Base-by-base conservation (phyloP, 805 yeast genomes). In the Saccharomycopsis capsularis region DNA sequence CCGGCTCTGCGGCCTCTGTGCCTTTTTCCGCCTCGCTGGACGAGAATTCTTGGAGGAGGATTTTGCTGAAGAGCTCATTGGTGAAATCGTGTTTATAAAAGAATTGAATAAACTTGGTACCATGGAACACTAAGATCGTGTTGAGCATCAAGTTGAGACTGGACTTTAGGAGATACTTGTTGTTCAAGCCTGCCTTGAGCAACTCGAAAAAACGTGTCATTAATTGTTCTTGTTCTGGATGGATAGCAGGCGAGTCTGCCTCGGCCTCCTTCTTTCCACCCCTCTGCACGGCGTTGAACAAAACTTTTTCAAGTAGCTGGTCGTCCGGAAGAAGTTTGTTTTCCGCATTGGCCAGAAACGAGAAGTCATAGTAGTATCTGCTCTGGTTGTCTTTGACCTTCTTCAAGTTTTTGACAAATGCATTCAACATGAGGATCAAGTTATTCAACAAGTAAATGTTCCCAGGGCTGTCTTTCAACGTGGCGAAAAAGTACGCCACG, bases 381-480 rank as follows among this genome's bases (percentile, higher is more conserved):
- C 27, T 5, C 27, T 42, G 53, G 16, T 47, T 44, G n/a, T 30
- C n/a, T 18, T 29, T 22, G 7, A 48, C 32, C n/a, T 25, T 18
- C 7, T 36, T 42, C 27, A 52, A 37, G 9, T 35, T 46, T 35
- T 47, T 49, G 27, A 52, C 19, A 44, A 49, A 52, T 3, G 55
- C 55, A 40, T 46, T 46, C 42, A 52, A 19, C 16, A 52, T 52
- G 24, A 52, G 24, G 3, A 48, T 21, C 37, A 46, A 39, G 21
- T 52, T 52, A 39, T 52, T 52, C 25, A 30, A 15, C 9, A 48
- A 30, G 30, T 46, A 49, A 3, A 36, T 36, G 25, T 47, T 41
- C 3, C 41, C 44, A 9, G 35, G 11, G 15, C 16, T 29, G 21
- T 42, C 50, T 18, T 25, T 32, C 5, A 23, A 22, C 15, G 15